These are phyloP conservation scores for Bassia scoparia DNA, from an alignment of 148 eudicot genomes.

Conservation along the genomic window DNA sequence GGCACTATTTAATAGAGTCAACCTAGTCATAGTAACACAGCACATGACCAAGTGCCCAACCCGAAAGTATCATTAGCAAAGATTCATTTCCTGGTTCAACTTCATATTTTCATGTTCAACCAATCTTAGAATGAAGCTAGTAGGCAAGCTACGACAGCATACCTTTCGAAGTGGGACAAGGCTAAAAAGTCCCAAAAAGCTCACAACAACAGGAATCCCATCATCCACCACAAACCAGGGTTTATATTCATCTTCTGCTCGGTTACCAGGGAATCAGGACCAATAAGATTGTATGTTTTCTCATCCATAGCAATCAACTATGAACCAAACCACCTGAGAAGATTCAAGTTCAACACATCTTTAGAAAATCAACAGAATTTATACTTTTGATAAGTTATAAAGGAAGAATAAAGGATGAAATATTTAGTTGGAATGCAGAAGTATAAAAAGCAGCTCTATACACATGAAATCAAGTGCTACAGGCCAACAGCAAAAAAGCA, in stretches of 20 bases:
- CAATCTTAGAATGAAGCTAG: constrained; percentile 1
- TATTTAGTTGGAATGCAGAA: background rate
- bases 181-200: constrained; percentile 88
- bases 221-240: constrained; percentile 94
- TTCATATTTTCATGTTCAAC: background rate
- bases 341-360: constrained; percentile 3
- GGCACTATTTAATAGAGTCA: background rate
- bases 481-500: background rate
- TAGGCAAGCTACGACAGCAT: constrained; percentile 9
- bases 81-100: background rate
- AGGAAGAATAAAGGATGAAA: background rate
- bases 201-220: constrained; percentile 81
- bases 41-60: too few species aligned
- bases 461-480: background rate
- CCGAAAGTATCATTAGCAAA: background rate
- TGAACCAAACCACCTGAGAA: constrained; percentile 81
- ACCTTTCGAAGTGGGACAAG: constrained; percentile 97
- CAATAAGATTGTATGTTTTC: constrained; percentile 80
- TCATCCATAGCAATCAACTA: constrained; percentile 92
- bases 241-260: constrained; percentile 77
- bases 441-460: background rate
- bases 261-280: constrained; percentile 79
- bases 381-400: background rate
- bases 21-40: too few species aligned
- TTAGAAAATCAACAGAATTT: background rate